Percentiles rank a stretch among this genome's conserved stretches.
phyloP scores from a whole-genome alignment of 1,139 yeast species.

The Lodderomyces oxycetoniae region DNA sequence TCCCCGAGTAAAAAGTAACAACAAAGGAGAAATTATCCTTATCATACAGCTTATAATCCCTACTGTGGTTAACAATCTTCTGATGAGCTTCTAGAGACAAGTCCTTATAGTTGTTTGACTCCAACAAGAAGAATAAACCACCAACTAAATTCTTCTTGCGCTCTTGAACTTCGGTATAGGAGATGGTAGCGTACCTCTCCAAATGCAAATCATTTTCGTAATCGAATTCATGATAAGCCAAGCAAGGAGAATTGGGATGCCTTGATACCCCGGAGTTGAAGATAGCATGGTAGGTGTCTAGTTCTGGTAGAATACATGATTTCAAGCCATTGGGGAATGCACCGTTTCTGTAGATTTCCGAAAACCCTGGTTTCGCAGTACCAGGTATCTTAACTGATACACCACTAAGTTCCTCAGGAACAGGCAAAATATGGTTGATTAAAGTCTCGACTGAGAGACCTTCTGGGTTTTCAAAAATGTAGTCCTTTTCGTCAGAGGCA shows the following conservation, averaged over 20 bases:
- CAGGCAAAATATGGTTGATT: slow-evolving; percentile 23
- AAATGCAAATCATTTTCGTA: slow-evolving; percentile 22
- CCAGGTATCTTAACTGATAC: slow-evolving; percentile 28
- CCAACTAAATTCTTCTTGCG: slow-evolving; percentile 26
- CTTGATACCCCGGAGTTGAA: slow-evolving; percentile 21
- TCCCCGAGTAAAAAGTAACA: slow-evolving; percentile 31
- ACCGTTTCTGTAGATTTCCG: slow-evolving; percentile 32
- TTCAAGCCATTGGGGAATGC: slow-evolving; percentile 22
- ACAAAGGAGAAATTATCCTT: slow-evolving; percentile 28
- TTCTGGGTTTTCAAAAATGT: slow-evolving; percentile 18
- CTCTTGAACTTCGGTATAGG: slow-evolving; percentile 21
- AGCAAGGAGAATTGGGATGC: slow-evolving; percentile 23
- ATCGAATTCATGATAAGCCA: slow-evolving; percentile 30
- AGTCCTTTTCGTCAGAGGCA: slow-evolving; percentile 13
- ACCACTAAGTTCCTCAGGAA: slow-evolving; percentile 15
- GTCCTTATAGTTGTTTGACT: slow-evolving; percentile 26
- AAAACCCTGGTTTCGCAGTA: slow-evolving; percentile 26
- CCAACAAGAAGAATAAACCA: slow-evolving; percentile 29
- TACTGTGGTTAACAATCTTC: slow-evolving; percentile 25
- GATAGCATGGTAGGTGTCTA: slow-evolving; percentile 27
- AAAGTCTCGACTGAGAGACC: slow-evolving; percentile 16
- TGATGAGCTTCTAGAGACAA: slow-evolving; percentile 20
- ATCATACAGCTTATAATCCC: slow-evolving; percentile 19
- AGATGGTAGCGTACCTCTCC: slow-evolving; percentile 17
- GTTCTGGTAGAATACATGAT: slow-evolving; percentile 19